Base-by-base conservation (phyloP, 1,284 basidiomycete species). In the Boletus smithii region DNA sequence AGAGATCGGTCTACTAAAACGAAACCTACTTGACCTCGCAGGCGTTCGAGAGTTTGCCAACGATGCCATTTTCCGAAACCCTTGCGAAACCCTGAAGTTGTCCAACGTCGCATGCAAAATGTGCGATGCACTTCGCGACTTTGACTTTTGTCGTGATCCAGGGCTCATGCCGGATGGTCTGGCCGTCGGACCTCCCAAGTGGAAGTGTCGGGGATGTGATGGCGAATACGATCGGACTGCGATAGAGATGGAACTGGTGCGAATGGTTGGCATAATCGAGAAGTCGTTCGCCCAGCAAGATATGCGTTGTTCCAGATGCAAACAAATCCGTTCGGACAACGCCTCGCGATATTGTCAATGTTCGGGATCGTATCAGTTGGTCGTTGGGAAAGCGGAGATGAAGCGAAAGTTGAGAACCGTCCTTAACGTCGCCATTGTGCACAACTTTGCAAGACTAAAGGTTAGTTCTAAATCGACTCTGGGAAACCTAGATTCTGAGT, bases 141-240 rank as follows among this genome's bases (percentile, higher is more conserved):
- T 99, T 56, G 95, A 99, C 66, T 87, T 98, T 56, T 97, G 94
- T 64, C 81, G 95, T n/a, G 95, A 97, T 66, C 77, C 85, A 6
- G 91, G 94, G 53, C 77, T 97, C 34, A 73, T 93, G 42, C 86
- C 89, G 0, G 73, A 74, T 55, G 63, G 75, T 26, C 67, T 72
- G 31, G 72, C 75, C 18, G 64, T 74, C 8, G 69, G 61, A 20
- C 54, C 70, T 18, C 72, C 76, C 9, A 79, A 80, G 61, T 90
- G 88, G 88, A 61, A 69, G 14, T 90, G 85, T 59, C 67, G 64
- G 11, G 71, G 75, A 49, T 98, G 95, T 63, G 80, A 80, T n/a
- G 83, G 85, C 26, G 89, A 95, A 62, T 95, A 95, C 67, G 94
- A 98, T 64, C 80, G 87, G 5, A 72, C 77, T 5, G 78, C 81